A percentile compares a stretch with the other conserved stretches of the same genome.
Evolutionary conservation across 2,329 filamentous ascomycete species (phyloP).

Genomic region (Xylariales sp.): DNA sequence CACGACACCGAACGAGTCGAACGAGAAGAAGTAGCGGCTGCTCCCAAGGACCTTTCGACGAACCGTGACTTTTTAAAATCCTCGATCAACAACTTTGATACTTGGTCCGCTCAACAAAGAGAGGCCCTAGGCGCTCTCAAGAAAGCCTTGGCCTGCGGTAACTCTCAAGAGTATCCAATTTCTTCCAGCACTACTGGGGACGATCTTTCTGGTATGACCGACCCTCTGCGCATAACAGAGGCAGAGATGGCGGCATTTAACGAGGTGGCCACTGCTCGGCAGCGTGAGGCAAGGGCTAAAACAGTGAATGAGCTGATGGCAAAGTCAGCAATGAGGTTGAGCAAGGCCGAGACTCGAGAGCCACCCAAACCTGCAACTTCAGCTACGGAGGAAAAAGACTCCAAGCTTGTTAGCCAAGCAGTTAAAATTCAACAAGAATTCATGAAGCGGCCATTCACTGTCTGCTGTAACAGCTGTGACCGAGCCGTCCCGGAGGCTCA

Average conservation of each 20-base stretch:
- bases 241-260: background rate
- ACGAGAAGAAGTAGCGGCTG: too few relatives aligned
- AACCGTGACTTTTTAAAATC: too few relatives aligned
- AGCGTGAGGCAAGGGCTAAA: background rate
- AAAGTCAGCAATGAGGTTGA: background rate
- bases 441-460: constrained; percentile 70
- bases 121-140: constrained; percentile 3
- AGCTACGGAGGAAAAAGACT: constrained; percentile 27
- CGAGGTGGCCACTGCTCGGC: background rate
- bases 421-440: constrained; percentile 21
- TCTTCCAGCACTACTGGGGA: background rate
- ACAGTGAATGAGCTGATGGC: constrained; percentile 1
- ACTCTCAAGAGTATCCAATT: background rate
- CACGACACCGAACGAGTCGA: too few relatives aligned
- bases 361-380: constrained; percentile 1
- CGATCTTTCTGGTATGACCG: too few relatives aligned
- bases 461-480: constrained; percentile 95
- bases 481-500: constrained; percentile 81
- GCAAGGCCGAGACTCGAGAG: background rate
- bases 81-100: too few relatives aligned
- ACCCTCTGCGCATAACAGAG: background rate
- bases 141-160: too few relatives aligned
- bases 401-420: constrained; percentile 3
- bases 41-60: background rate
- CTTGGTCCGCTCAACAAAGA: background rate